Percentiles rank a stretch among this genome's conserved stretches.
phyloP scores from a whole-genome alignment of 768 basidiomycete genomes.

The Austroboletus festivus region DNA sequence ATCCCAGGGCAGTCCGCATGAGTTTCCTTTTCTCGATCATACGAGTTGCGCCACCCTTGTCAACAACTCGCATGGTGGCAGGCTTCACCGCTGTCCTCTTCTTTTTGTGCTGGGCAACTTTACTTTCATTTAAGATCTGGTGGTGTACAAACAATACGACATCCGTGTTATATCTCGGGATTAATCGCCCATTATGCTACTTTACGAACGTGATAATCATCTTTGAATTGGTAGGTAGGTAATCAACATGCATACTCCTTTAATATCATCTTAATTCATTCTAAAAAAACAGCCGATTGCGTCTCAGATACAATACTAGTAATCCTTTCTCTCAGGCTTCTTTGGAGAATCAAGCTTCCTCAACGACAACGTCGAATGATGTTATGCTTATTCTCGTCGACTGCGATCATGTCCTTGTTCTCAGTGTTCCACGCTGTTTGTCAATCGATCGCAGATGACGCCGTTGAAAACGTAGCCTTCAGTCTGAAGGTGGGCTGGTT shows the following conservation, averaged over 20 bases:
- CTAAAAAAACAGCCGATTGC: background rate
- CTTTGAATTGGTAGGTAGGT: too few relatives aligned
- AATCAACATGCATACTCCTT: too few relatives aligned
- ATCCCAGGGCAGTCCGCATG: slow-evolving; percentile 4
- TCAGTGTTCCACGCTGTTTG: slow-evolving; percentile 7
- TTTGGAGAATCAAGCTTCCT: slow-evolving; percentile 17
- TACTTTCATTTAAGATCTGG: too few relatives aligned
- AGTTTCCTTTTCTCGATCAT: slow-evolving; percentile 1
- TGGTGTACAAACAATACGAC: too few relatives aligned
- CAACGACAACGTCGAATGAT: slow-evolving; percentile 15
- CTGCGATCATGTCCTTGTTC: slow-evolving; percentile 10
- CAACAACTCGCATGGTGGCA: background rate
- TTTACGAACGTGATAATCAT: too few relatives aligned
- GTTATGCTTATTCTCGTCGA: slow-evolving; percentile 6
- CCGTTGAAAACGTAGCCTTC: too few relatives aligned
- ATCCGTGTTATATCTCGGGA: too few relatives aligned
- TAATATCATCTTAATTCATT: too few relatives aligned
- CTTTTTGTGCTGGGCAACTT: too few relatives aligned
- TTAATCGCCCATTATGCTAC: too few relatives aligned
- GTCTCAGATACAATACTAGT: slow-evolving; percentile 5
- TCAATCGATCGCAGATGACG: background rate
- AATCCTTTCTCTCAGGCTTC: slow-evolving; percentile 4
- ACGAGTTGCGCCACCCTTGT: background rate
- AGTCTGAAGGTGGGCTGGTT: too few relatives aligned
- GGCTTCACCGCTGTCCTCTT: too few relatives aligned